A percentile compares a stretch with the other conserved stretches of the same genome.
Evolutionary conservation across 345 rosid genomes (phyloP).

Genomic region (Rhizophora apiculata): DNA sequence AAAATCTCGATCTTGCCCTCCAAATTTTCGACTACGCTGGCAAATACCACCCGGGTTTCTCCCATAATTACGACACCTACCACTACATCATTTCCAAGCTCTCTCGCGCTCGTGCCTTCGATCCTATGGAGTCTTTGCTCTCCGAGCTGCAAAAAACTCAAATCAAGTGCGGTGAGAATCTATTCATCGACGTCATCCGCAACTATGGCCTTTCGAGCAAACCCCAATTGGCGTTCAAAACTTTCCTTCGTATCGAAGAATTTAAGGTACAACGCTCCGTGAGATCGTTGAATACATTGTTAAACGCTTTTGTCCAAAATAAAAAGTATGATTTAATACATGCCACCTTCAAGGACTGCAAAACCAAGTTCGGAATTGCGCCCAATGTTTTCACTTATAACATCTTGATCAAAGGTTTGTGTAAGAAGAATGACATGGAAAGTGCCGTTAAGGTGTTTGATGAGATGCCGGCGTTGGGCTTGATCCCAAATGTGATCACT

Average conservation of each 20-base stretch:
- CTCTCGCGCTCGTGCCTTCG: slow-evolving; percentile 82
- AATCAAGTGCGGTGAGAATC: slow-evolving; percentile 66
- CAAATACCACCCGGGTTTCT: slow-evolving; percentile 62
- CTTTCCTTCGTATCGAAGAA: slow-evolving; percentile 56
- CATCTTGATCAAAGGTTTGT: slow-evolving; percentile 65
- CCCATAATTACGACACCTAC: slow-evolving; percentile 70
- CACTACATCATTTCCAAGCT: slow-evolving; percentile 70
- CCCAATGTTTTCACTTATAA: slow-evolving; percentile 78
- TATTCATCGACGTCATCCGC: slow-evolving; percentile 64
- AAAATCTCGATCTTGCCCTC: slow-evolving; percentile 79
- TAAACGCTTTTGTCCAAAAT: slow-evolving; percentile 71
- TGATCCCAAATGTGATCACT: slow-evolving; percentile 70
- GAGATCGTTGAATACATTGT: slow-evolving; percentile 69
- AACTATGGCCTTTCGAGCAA: slow-evolving; percentile 74
- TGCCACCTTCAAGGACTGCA: slow-evolving; percentile 48
- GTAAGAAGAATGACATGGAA: slow-evolving; percentile 56
- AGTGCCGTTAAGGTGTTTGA: slow-evolving; percentile 59
- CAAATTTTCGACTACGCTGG: slow-evolving; percentile 84
- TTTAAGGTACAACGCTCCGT: slow-evolving; percentile 65
- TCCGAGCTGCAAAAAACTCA: slow-evolving; percentile 43
- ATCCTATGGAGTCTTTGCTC: slow-evolving; percentile 58
- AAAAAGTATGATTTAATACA: slow-evolving; percentile 58
- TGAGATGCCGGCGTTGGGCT: slow-evolving; percentile 79
- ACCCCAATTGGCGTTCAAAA: slow-evolving; percentile 45
- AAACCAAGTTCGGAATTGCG: slow-evolving; percentile 43